Conservation (phyloP, 768 basidiomycete genomes). For the Leccinum rimulosum region DNA sequence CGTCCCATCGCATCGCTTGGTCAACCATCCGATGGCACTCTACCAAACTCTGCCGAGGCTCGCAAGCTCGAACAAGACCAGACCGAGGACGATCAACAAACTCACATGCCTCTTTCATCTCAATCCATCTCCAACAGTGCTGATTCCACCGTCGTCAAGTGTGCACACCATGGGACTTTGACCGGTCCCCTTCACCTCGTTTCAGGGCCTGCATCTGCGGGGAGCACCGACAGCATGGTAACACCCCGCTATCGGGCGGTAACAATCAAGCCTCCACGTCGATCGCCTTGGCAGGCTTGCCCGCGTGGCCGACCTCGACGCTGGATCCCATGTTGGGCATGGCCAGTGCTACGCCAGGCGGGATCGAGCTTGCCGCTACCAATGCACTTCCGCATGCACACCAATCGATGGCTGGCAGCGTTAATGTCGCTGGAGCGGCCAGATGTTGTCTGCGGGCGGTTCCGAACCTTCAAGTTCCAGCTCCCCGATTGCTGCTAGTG, state of each 20-base stretch:
- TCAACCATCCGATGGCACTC: slow-evolving; percentile 16
- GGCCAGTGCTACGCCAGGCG: slow-evolving; percentile 32
- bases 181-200: slow-evolving; percentile 18
- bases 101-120: slow-evolving; percentile 3
- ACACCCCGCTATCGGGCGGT: slow-evolving; percentile 16
- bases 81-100: slow-evolving; percentile 21
- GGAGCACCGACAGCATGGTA: slow-evolving; percentile 15
- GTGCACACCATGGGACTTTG: slow-evolving; percentile 31
- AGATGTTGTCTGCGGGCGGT: slow-evolving; percentile 17
- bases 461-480: slow-evolving; percentile 16
- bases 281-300: slow-evolving; percentile 27
- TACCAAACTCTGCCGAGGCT: slow-evolving; percentile 6
- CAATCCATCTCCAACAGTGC: slow-evolving; percentile 9
- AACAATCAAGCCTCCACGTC: slow-evolving; percentile 16
- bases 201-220: slow-evolving; percentile 18
- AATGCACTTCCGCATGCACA: slow-evolving; percentile 13
- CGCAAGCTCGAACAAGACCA: slow-evolving; percentile 31
- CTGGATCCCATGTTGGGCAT: slow-evolving; percentile 32
- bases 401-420: slow-evolving; percentile 9
- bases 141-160: slow-evolving; percentile 16
- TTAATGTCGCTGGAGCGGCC: slow-evolving; percentile 12
- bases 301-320: slow-evolving; percentile 33
- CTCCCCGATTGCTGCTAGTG: slow-evolving; percentile 1
- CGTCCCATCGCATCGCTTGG: slow-evolving; percentile 46
- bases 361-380: slow-evolving; percentile 28